Evolutionary conservation across 176 grass and related monocot genomes (phyloP), one percentile per base, ranked within the genome.

Genomic region (Neostapfia colusana): DNA sequence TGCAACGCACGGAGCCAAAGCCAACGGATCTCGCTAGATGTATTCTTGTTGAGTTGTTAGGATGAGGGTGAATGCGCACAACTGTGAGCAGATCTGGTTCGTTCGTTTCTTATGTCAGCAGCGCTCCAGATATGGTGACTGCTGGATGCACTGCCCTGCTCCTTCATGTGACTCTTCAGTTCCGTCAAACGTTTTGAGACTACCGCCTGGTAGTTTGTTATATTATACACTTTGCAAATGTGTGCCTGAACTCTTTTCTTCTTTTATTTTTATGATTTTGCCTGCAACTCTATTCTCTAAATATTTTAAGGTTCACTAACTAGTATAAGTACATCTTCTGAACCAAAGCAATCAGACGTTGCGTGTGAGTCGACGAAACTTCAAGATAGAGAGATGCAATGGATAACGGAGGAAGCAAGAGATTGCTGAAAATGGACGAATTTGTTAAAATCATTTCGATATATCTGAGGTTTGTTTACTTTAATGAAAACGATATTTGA

Each of bases 91-190:
- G 79, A 65, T 43, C 43, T 53, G 67, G 77, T 70, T 79, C 17
- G 82, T 76, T 84, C 65, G 16, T 10, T n/a, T 69, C 51, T 88
- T 54, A 71, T 65, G 86, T 88, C 81, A 76, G 70, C 55, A 37
- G 23, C 37, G 59, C 15, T 56, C 5, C 45, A 14, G 45, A 51
- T 78, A 64, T 24, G 75, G 21, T 31, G 74, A 54, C 53, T 12
- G 27, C 6, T 26, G 56, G 56, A 61, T n/a, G 58, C 42, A 5
- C 58, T 37, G 18, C 10, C 17, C 41, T n/a, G 58, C 27, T 5
- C 27, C 11, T 20, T 27, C 37, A 26, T 48, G 26, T 18, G 64
- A 16, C 40, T n/a, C 31, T 40, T n/a, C 64, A 18, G 17, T 75
- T 70, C 56, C 69, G 76, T 88, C 70, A 8, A 51, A 43, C 49